phyloP scores from a whole-genome alignment of 164 flowering plant genomes.

The Platanus orientalis region DNA sequence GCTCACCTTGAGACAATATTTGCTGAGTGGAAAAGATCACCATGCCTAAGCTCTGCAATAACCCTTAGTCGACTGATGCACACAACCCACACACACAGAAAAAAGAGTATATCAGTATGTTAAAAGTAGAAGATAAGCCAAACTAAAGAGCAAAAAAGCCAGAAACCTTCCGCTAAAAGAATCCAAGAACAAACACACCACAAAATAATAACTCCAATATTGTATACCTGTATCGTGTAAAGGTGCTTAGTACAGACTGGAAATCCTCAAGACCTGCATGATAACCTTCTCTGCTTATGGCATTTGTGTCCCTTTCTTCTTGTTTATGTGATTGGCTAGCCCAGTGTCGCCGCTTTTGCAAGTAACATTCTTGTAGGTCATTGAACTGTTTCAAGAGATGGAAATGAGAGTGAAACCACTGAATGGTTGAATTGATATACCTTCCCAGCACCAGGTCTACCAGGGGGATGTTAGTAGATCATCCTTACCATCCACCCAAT shows the following conservation, averaged over 20 bases:
- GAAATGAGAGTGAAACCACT: not conserved
- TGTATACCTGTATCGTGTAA: conserved; percentile 78
- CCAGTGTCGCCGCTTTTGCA: conserved; percentile 75
- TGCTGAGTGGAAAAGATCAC: conserved; percentile 87
- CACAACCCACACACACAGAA: not conserved
- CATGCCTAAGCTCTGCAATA: conserved; percentile 88
- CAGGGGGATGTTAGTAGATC: not conserved
- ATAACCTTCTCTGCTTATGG: conserved; percentile 60
- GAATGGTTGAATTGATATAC: no score
- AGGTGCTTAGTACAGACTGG: conserved; percentile 80
- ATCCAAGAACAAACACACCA: not conserved
- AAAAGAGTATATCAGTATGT: not conserved
- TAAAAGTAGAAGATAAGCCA: not conserved
- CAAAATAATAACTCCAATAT: not conserved
- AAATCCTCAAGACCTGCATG: conserved; percentile 79
- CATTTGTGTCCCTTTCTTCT: conserved; percentile 39
- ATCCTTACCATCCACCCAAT: not conserved
- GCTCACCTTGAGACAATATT: conserved; percentile 93
- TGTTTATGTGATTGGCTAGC: conserved; percentile 35
- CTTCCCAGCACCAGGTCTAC: not conserved
- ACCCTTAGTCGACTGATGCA: conserved; percentile 80
- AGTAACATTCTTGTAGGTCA: conserved; percentile 92
- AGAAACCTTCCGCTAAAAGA: not conserved
- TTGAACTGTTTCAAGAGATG: conserved; percentile 55
- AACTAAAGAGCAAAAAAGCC: not conserved